A percentile compares a stretch with the other conserved stretches of the same genome.
Conservation (phyloP, 177 flowering plant species). For the Vitis hybrid region DNA sequence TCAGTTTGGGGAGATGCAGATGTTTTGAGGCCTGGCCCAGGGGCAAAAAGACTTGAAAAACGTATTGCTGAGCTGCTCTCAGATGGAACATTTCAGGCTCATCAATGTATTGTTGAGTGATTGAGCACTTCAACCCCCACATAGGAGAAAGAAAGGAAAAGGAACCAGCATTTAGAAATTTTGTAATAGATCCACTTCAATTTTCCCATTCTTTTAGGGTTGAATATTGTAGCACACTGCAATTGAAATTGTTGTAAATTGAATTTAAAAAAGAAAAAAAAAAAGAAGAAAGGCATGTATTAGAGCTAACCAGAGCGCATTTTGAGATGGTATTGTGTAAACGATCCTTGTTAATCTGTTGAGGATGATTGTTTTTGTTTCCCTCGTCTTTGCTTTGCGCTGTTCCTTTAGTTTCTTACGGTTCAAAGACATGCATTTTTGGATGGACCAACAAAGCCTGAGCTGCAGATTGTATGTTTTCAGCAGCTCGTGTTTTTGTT, state of each 20-base stretch:
- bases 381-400: too few relatives aligned
- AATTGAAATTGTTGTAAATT: not conserved
- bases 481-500: too few relatives aligned
- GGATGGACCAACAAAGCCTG: too few relatives aligned
- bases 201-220: not conserved
- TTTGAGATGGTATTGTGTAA: too few relatives aligned
- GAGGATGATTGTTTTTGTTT: too few relatives aligned
- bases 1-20: conserved; percentile 74
- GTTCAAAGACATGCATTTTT: too few relatives aligned
- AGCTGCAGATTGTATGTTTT: too few relatives aligned
- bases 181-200: not conserved
- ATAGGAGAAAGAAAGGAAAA: not conserved
- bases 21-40: conserved; percentile 80
- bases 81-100: conserved; percentile 39
- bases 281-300: too few relatives aligned
- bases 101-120: conserved; percentile 64
- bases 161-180: not conserved
- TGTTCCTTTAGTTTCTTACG: too few relatives aligned
- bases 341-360: too few relatives aligned
- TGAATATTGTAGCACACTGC: not conserved
- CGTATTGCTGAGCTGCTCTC: conserved; percentile 52
- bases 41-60: conserved; percentile 71
- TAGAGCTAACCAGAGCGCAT: too few relatives aligned
- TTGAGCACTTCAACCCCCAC: not conserved
- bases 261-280: not conserved